Base-by-base conservation (phyloP, 1,284 basidiomycete genomes). In the Moniliella sp. region DNA sequence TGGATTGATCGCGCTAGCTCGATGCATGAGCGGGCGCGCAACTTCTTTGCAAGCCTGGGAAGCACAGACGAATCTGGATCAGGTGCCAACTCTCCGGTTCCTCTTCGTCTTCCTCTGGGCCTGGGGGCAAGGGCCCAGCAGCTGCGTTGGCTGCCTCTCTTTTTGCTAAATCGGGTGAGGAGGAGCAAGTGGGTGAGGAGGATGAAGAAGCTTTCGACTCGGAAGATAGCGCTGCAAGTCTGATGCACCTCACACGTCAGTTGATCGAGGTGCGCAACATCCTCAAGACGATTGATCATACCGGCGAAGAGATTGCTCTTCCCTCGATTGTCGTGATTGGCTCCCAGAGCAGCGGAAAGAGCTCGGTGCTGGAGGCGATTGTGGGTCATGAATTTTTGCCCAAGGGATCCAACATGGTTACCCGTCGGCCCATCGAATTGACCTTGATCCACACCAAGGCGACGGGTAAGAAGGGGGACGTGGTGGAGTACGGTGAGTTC, bases 361-460 rank as follows among this genome's bases (percentile, higher is more conserved):
- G 82, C 50, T 86, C 80, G 15, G 91, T 99, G 0, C 66, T 99
- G 33, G 88, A 99, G 62, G 78, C 91, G 1, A 82, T 99, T 44
- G 91, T 99, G 14, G 91, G 88, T 0, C 83, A 93, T 44, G 84
- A 97, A 61, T 97, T 99, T 62, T 65, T 99, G 25, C 91, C 88
- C 23, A 97, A 97, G 65, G 88, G 88, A 36, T 78, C 86, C 63
- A 97, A 97, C 63, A 99, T 99, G 91, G 91, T 97, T 28, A 99
- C 88, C 1, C 78, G 88, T 2, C 75, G 88, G 30, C 91, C 88
- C 1, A 91, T 99, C 50, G 88, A 99, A 60, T 72, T 97, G 36
- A 97, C 88, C 0, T 75, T 99, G 31, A 76, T 97, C 38, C 81
- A 97, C 57, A 91, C 80, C 0, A 78, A 80, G 10, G 15, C 25